These are phyloP conservation scores for Aquilaria sinensis DNA, from an alignment of 345 rosid genomes.

Conservation along the genomic window DNA sequence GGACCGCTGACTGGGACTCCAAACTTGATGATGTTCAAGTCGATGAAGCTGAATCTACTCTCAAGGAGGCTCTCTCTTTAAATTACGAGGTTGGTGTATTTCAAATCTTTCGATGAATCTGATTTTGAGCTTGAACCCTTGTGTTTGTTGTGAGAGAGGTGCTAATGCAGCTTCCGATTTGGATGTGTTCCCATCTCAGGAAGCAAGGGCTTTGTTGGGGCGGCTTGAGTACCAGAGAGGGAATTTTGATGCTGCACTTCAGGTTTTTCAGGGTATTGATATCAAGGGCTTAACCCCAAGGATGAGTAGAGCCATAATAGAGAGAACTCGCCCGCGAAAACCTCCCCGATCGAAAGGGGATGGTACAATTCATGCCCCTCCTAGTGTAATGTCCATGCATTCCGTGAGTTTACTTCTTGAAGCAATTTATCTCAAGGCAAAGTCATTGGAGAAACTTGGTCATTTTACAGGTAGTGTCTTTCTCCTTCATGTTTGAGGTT, in stretches of 20 bases:
- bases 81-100: constrained; percentile 73
- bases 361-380: constrained; percentile 19
- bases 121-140: too few species aligned
- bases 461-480: constrained; percentile 43
- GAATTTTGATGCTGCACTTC: constrained; percentile 91
- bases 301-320: constrained; percentile 58
- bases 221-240: constrained; percentile 92
- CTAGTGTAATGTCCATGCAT: constrained; percentile 73
- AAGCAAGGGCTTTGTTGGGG: constrained; percentile 95
- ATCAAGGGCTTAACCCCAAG: constrained; percentile 54
- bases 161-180: not conserved
- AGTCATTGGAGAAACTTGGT: constrained; percentile 70
- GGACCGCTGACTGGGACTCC: constrained; percentile 74
- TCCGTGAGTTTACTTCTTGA: constrained; percentile 86
- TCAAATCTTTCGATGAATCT: not conserved
- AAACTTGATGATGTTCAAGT: constrained; percentile 74
- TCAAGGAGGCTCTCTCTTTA: constrained; percentile 93
- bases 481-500: not conserved
- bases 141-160: not conserved
- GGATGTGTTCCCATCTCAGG: constrained; percentile 38
- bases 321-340: constrained; percentile 52
- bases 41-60: constrained; percentile 92
- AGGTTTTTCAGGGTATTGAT: constrained; percentile 91
- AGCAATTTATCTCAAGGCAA: constrained; percentile 86
- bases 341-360: constrained; percentile 40